These are phyloP conservation scores for Phylloporus sp. DNA, from an alignment of 768 basidiomycete genomes.

Conservation along the genomic window DNA sequence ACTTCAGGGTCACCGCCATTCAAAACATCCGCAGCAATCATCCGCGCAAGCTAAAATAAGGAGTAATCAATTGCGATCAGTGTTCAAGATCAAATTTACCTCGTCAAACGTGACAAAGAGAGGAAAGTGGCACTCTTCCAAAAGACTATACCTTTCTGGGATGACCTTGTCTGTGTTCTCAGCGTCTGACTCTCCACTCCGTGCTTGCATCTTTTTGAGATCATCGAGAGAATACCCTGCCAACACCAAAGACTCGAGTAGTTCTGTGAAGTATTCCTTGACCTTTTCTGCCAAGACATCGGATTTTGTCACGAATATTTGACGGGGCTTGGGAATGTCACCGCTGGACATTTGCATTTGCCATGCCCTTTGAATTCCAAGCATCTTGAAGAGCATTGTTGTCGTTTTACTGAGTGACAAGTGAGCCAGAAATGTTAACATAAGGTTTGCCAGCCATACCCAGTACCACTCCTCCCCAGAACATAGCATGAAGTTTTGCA, in stretches of 20 bases:
- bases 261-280: slow-evolving; percentile 57
- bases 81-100: slow-evolving; percentile 32
- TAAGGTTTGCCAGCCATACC: slow-evolving; percentile 36
- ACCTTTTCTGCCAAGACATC: slow-evolving; percentile 61
- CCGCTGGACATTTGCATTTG: slow-evolving; percentile 25
- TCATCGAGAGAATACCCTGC: slow-evolving; percentile 36
- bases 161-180: slow-evolving; percentile 15
- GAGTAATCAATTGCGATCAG: neutral
- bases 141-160: slow-evolving; percentile 50
- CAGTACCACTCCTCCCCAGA: slow-evolving; percentile 69
- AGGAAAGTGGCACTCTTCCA: slow-evolving; percentile 62
- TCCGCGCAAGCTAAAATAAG: slow-evolving; percentile 18
- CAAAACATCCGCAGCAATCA: slow-evolving; percentile 25
- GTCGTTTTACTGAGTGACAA: slow-evolving; percentile 57
- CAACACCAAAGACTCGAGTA: slow-evolving; percentile 42
- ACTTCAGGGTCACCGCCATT: slow-evolving; percentile 4
- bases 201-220: slow-evolving; percentile 29
- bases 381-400: slow-evolving; percentile 74
- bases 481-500: slow-evolving; percentile 61
- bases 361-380: slow-evolving; percentile 60
- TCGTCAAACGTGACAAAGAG: slow-evolving; percentile 65
- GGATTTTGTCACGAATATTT: slow-evolving; percentile 73
- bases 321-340: slow-evolving; percentile 48
- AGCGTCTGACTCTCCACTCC: no score
- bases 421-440: neutral